phyloP scores from a whole-genome alignment of 2,329 filamentous ascomycete genomes.

The Colletotrichum endophyticum region DNA sequence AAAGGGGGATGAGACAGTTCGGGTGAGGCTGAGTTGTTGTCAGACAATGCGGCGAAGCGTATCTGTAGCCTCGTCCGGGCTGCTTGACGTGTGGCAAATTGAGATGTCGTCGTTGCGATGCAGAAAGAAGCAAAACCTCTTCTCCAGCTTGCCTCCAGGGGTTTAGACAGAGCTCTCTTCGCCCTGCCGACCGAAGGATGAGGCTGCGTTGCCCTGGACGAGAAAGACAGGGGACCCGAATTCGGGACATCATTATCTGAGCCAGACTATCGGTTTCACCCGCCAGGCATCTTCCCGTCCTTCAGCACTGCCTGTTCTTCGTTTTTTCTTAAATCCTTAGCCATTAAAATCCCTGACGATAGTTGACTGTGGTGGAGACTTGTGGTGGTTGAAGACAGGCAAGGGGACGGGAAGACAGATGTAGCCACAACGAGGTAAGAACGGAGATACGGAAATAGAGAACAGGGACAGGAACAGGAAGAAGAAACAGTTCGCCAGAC shows the following conservation, averaged over 20 bases:
- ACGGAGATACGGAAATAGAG: neutral
- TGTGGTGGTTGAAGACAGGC: neutral
- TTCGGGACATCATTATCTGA: neutral
- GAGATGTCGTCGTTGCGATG: neutral
- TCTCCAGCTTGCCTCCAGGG: neutral
- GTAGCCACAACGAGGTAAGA: neutral
- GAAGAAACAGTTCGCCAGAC: neutral
- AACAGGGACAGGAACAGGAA: neutral
- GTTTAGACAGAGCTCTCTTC: neutral
- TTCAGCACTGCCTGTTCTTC: neutral
- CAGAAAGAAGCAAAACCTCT: neutral
- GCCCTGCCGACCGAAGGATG: neutral
- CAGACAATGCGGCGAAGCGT: neutral
- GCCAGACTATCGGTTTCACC: constrained; percentile 2
- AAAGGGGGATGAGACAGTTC: neutral
- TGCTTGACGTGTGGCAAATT: constrained; percentile 16
- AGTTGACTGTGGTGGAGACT: neutral
- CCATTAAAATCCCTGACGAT: neutral
- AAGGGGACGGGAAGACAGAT: neutral
- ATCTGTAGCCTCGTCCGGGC: neutral
- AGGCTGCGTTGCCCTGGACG: neutral
- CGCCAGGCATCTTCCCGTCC: neutral
- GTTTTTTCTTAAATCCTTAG: neutral
- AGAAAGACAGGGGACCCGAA: neutral
- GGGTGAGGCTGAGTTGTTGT: neutral